Percentiles rank a stretch among this genome's conserved stretches.
Evolutionary conservation across 2,329 filamentous ascomycete species (phyloP).

Genomic region (Hypoxylon sp.): DNA sequence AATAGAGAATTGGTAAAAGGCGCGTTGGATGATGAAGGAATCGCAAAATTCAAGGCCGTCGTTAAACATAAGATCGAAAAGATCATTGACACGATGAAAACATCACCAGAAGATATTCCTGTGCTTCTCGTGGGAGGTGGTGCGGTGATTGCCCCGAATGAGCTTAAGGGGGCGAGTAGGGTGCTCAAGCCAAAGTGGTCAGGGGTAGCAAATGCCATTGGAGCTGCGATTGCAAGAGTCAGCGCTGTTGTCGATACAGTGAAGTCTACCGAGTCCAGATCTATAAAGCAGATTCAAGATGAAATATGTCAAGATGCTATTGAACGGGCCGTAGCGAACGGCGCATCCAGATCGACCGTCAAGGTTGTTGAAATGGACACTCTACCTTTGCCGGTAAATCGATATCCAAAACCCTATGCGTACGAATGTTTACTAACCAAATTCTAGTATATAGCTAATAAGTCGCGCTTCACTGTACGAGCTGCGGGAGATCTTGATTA

Average conservation of each 20-base stretch:
- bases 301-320: conserved; percentile 59
- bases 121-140: conserved; percentile 75
- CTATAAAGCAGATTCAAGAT: conserved; percentile 55
- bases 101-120: conserved; percentile 68
- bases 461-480: conserved; percentile 68
- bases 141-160: conserved; percentile 68
- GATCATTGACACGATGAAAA: conserved; percentile 72
- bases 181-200: conserved; percentile 70
- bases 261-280: conserved; percentile 61
- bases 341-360: conserved; percentile 60
- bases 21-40: conserved; percentile 45
- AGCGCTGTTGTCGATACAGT: conserved; percentile 67
- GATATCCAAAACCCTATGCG: not conserved
- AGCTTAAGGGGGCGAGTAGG: conserved; percentile 67
- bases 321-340: conserved; percentile 60
- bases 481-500: conserved; percentile 71
- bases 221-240: conserved; percentile 72
- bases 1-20: conserved; percentile 50
- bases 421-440: conserved; percentile 7
- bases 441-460: conserved; percentile 64
- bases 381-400: conserved; percentile 64
- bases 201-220: conserved; percentile 74
- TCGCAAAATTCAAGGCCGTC: conserved; percentile 45
- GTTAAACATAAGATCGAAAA: conserved; percentile 51
- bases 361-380: conserved; percentile 66